Evolutionary conservation across 805 yeast species (phyloP).

Genomic region (Ogataea neopini): DNA sequence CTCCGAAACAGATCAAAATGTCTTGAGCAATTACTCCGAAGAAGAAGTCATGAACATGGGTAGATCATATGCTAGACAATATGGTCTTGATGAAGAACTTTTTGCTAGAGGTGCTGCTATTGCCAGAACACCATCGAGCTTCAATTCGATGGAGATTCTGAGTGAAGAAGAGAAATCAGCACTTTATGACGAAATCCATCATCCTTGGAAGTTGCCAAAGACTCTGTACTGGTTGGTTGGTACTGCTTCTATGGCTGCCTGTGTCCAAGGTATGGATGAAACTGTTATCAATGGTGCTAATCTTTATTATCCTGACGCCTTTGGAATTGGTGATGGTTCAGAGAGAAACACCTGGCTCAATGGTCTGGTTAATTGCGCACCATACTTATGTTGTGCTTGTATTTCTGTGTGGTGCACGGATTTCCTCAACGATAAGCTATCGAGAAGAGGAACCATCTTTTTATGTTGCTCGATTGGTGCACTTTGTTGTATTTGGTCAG

Average conservation of each 20-base stretch:
- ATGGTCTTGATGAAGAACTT: conserved; percentile 56
- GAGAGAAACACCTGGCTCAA: conserved; percentile 55
- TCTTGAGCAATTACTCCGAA: conserved; percentile 57
- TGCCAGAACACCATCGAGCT: conserved; percentile 59
- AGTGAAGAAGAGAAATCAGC: conserved; percentile 55
- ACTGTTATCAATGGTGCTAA: conserved; percentile 74
- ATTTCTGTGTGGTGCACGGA: conserved; percentile 69
- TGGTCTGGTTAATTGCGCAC: conserved; percentile 70
- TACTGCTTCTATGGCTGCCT: conserved; percentile 73
- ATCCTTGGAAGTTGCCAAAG: conserved; percentile 47
- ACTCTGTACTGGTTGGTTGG: conserved; percentile 57
- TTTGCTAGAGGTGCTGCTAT: conserved; percentile 67
- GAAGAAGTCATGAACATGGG: conserved; percentile 71
- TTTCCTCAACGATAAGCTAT: conserved; percentile 53
- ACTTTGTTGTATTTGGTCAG: conserved; percentile 69
- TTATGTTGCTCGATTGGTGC: conserved; percentile 62
- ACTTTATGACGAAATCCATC: conserved; percentile 47
- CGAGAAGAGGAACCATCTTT: conserved; percentile 69
- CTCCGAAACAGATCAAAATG: conserved; percentile 37
- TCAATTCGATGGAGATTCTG: conserved; percentile 55
- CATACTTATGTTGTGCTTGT: conserved; percentile 62
- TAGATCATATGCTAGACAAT: conserved; percentile 57
- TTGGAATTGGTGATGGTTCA: conserved; percentile 51
- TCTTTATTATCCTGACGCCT: conserved; percentile 55
- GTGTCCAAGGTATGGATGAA: conserved; percentile 81